Evolutionary conservation across 2,329 filamentous ascomycete genomes (phyloP), one percentile per base, ranked within the genome.

Genomic region (Thelonectria discophora): DNA sequence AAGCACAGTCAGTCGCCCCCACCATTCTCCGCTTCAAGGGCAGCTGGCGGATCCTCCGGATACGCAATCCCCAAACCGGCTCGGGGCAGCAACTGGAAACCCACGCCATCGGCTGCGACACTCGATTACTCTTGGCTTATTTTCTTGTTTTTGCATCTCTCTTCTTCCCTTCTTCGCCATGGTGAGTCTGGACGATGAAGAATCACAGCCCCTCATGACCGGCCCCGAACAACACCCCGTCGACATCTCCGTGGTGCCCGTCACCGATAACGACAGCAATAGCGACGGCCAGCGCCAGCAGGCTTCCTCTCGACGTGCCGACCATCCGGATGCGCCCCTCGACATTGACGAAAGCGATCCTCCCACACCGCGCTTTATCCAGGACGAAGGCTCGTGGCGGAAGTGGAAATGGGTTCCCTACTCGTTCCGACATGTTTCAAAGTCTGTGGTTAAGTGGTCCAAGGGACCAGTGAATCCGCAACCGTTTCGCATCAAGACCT

Each of bases 361-460:
- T 37, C 81, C 84, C 8, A 85, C 83, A n/a, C 86, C 86, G 58
- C 84, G 85, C 60, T 88, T 89, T 71, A 75, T 88, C 63, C 84
- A 87, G 71, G 84, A 88, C 56, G 80, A 86, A 64, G 68, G 72
- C 39, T 62, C 69, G 2, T 73, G 72, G 75, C 84, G 83, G 75
- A 76, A 76, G 32, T 84, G 82, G 77, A 83, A 78, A 77, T 88
- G 86, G 85, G 77, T 89, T 48, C 87, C 87, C 1, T 85, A 83
- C 67, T 81, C 84, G 12, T 74, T 84, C 39, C 82, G 84, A 45
- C 81, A 82, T 58, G 72, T 81, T 55, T 69, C 75, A 50, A 79
- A 75, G 54, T 76, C 78, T 50, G 71, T 80, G 5, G 75, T 70
- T 21, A 78, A 71, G 55, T 90, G 87, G 87, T 77, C 82, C 11